A percentile compares a stretch with the other conserved stretches of the same genome.
Evolutionary conservation across 1,139 yeast genomes (phyloP).

Genomic region (Saccharomyces hybrid): DNA sequence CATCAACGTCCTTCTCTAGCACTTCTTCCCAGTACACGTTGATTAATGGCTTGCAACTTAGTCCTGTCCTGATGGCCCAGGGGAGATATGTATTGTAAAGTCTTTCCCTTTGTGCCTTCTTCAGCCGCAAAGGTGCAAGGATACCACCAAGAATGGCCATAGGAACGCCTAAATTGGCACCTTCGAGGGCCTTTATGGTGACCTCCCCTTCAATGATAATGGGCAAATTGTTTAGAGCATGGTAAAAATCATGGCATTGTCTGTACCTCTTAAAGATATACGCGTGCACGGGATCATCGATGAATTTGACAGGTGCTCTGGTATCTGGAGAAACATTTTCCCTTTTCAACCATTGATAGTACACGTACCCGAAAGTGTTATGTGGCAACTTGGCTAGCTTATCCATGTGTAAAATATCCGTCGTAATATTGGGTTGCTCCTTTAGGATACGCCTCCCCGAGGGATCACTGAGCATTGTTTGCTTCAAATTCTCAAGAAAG

Average conservation of each 20-base stretch:
- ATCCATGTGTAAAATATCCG: constrained; percentile 58
- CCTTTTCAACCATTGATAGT: constrained; percentile 70
- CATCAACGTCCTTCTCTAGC: constrained; percentile 63
- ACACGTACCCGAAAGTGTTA: constrained; percentile 72
- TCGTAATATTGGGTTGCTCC: constrained; percentile 78
- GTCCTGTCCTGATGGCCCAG: constrained; percentile 78
- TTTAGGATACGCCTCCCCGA: constrained; percentile 69
- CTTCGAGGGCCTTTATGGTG: constrained; percentile 87
- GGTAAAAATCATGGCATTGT: constrained; percentile 95
- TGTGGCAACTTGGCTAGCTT: constrained; percentile 53
- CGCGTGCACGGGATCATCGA: constrained; percentile 86
- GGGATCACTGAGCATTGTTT: constrained; percentile 66
- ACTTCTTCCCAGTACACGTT: constrained; percentile 91
- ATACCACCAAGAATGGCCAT: constrained; percentile 92
- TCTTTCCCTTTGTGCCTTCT: constrained; percentile 39
- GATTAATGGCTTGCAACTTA: constrained; percentile 65
- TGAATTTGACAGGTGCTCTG: constrained; percentile 75
- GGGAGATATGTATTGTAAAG: constrained; percentile 66
- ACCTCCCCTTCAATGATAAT: constrained; percentile 92
- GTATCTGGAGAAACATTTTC: constrained; percentile 95
- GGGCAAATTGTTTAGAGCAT: constrained; percentile 84
- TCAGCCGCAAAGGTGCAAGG: constrained; percentile 74
- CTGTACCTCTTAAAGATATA: constrained; percentile 87
- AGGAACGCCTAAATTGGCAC: constrained; percentile 85
- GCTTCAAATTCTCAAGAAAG: constrained; percentile 55